Conservation (phyloP, 1,284 basidiomycete species). For the Singerocomus rubriflavus region DNA sequence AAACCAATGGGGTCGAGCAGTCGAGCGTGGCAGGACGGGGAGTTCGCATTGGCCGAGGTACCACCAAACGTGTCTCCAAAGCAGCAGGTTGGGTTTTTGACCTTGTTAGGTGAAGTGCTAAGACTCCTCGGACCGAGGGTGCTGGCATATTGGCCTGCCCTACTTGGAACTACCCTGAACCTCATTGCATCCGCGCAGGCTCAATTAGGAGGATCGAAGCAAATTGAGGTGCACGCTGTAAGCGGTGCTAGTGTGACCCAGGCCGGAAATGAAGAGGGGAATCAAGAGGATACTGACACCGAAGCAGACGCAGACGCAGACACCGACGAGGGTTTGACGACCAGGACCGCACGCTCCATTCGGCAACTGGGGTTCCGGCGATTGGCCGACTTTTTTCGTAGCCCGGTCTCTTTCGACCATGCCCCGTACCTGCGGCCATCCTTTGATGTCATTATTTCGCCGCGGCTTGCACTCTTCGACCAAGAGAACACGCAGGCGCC, state of each 20-base stretch:
- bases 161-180: constrained; percentile 67
- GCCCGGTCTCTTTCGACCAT: constrained; percentile 73
- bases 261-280: constrained; percentile 38
- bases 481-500: constrained; percentile 92
- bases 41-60: constrained; percentile 33
- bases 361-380: constrained; percentile 86
- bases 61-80: constrained; percentile 49
- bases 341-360: constrained; percentile 57
- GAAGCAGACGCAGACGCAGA: constrained; percentile 30
- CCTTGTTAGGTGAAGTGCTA: constrained; percentile 80
- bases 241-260: constrained; percentile 32
- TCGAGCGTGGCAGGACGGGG: constrained; percentile 22
- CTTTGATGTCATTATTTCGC: constrained; percentile 77
- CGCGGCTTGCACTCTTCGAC: constrained; percentile 74
- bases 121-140: constrained; percentile 77
- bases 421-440: constrained; percentile 63
- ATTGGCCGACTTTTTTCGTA: constrained; percentile 85
- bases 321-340: constrained; percentile 34
- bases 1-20: constrained; percentile 56
- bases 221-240: constrained; percentile 9
- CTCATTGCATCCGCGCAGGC: constrained; percentile 66
- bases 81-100: constrained; percentile 82
- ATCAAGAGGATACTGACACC: constrained; percentile 29
- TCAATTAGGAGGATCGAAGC: constrained; percentile 24
- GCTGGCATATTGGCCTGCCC: constrained; percentile 64